phyloP scores from a whole-genome alignment of 768 basidiomycete species.

The Phaeotremella fagi region DNA sequence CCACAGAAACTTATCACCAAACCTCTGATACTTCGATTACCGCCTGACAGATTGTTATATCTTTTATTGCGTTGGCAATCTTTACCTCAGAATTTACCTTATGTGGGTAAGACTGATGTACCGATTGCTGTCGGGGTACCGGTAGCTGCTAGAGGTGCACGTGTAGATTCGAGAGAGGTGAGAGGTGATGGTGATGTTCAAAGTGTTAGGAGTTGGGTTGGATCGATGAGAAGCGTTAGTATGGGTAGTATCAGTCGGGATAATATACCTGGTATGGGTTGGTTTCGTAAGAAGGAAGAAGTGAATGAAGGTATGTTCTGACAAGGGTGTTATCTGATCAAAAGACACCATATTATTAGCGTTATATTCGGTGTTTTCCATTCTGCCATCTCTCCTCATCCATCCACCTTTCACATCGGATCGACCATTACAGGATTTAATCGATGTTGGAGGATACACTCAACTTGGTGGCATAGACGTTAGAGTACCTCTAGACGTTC shows the following conservation, averaged over 20 bases:
- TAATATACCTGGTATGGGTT: conserved; percentile 17
- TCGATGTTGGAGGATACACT: conserved; percentile 45
- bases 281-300: conserved; percentile 40
- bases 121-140: conserved; percentile 38
- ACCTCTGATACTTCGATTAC: conserved; percentile 42
- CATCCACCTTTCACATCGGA: conserved; percentile 42
- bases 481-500: conserved; percentile 40
- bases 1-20: too few species aligned
- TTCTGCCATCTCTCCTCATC: conserved; percentile 43
- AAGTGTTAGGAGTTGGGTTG: conserved; percentile 46
- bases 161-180: conserved; percentile 12
- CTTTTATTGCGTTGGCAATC: conserved; percentile 41
- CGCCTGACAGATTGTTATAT: conserved; percentile 44
- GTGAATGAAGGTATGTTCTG: conserved; percentile 37
- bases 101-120: conserved; percentile 45
- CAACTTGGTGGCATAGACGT: conserved; percentile 44
- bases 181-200: conserved; percentile 42
- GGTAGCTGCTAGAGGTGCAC: conserved; percentile 33
- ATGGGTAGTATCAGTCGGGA: conserved; percentile 25
- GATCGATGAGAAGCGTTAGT: conserved; percentile 45
- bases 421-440: conserved; percentile 39
- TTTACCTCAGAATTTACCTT: conserved; percentile 29
- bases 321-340: background rate
- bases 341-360: conserved; percentile 37
- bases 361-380: conserved; percentile 44